These are phyloP conservation scores for Cymbopogon citratus DNA, from an alignment of 176 grass and related monocot species.

Conservation along the genomic window DNA sequence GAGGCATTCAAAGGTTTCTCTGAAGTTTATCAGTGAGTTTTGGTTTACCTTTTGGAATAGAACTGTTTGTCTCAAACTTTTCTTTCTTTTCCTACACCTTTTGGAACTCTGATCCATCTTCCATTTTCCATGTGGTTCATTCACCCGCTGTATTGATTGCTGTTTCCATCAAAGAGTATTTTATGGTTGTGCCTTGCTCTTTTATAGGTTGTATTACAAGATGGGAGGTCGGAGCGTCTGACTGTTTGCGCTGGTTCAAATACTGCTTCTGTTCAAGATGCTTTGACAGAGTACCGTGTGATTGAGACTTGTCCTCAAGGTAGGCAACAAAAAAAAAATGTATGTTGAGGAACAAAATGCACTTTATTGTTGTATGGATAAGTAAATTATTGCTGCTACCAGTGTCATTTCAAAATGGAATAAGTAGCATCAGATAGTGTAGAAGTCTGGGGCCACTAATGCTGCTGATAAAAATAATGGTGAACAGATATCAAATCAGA, in stretches of 20 bases:
- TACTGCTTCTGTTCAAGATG: constrained; percentile 56
- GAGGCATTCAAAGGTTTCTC: too few species aligned
- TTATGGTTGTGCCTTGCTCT: constrained; percentile 19
- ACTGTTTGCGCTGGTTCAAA: constrained; percentile 51
- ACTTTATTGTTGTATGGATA: not conserved
- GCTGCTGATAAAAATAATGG: not conserved
- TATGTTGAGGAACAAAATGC: not conserved
- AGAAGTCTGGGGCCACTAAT: not conserved
- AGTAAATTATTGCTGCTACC: not conserved
- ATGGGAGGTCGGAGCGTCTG: constrained; percentile 81
- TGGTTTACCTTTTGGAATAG: not conserved
- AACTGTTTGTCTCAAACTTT: not conserved
- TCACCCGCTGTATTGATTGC: not conserved
- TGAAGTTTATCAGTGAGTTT: not conserved
- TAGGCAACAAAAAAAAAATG: constrained; percentile 16
- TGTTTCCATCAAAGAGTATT: not conserved
- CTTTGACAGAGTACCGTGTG: constrained; percentile 85
- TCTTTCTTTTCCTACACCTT: not conserved
- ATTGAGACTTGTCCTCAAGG: constrained; percentile 69
- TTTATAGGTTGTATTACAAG: constrained; percentile 66
- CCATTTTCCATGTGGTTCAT: not conserved
- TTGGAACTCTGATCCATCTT: not conserved
- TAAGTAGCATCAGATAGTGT: not conserved
- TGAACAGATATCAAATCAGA: not conserved
- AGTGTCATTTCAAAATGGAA: not conserved